These are phyloP conservation scores for Umbellularia californica DNA, from an alignment of 164 flowering plant genomes.

Conservation along the genomic window DNA sequence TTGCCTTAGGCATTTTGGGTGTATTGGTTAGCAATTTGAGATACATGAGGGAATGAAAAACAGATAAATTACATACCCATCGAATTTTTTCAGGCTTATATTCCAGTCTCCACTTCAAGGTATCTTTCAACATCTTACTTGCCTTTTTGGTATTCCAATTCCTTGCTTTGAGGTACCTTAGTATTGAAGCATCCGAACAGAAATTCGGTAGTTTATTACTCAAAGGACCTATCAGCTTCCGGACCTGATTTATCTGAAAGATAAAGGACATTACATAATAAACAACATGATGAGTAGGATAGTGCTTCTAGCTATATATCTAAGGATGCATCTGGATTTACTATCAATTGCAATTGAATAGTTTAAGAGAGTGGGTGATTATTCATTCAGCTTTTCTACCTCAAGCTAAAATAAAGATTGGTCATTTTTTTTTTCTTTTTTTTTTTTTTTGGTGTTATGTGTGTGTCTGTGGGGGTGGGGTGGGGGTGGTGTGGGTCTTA, in stretches of 20 bases:
- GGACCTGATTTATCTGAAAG: conserved; percentile 37
- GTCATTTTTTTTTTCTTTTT: no score
- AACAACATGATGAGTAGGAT: neutral
- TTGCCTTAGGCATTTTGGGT: no score
- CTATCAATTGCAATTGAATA: neutral
- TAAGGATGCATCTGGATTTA: neutral
- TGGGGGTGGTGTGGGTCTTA: no score
- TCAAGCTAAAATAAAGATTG: neutral
- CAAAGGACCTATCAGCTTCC: conserved; percentile 29
- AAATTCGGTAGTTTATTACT: conserved; percentile 22
- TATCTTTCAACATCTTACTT: conserved; percentile 49
- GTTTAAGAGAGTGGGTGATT: neutral
- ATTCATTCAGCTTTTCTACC: neutral
- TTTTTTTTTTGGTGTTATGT: no score
- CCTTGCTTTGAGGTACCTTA: conserved; percentile 50
- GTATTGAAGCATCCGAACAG: conserved; percentile 51
- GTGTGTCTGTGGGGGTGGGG: no score
- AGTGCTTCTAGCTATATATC: no score
- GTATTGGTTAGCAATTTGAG: neutral
- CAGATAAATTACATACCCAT: conserved; percentile 38
- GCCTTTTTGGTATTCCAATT: conserved; percentile 62
- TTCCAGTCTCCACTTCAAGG: conserved; percentile 53
- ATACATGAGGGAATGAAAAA: neutral
- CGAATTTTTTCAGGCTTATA: conserved; percentile 55
- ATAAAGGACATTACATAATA: neutral